Evolutionary conservation across 768 basidiomycete genomes (phyloP).

Genomic region (Lactifluus piperatus): DNA sequence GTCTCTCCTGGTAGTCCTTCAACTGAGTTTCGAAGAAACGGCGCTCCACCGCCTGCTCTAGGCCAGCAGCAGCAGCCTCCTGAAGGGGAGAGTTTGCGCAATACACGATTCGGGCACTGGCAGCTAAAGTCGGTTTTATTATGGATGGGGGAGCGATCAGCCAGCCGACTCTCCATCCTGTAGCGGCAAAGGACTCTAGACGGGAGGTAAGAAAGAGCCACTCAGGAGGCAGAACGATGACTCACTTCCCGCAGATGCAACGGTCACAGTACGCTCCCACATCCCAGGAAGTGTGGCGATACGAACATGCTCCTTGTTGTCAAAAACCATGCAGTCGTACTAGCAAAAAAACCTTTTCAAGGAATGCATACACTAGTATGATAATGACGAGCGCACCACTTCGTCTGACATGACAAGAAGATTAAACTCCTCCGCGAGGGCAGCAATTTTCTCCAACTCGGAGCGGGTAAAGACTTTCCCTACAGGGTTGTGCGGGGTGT

Average conservation of each 20-base stretch:
- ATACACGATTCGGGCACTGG: slow-evolving; percentile 90
- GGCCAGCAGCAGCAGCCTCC: slow-evolving; percentile 85
- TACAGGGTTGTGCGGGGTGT: slow-evolving; percentile 97
- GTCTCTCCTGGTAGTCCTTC: slow-evolving; percentile 71
- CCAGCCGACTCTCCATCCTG: slow-evolving; percentile 98
- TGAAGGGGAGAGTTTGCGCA: slow-evolving; percentile 92
- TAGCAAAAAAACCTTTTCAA: slow-evolving; percentile 26
- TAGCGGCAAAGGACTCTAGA: slow-evolving; percentile 90
- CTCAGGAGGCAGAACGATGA: neutral
- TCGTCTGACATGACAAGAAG: slow-evolving; percentile 92
- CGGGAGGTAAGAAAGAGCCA: neutral
- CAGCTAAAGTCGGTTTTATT: slow-evolving; percentile 80
- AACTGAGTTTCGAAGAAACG: slow-evolving; percentile 73
- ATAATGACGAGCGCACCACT: slow-evolving; percentile 55
- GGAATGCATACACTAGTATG: neutral
- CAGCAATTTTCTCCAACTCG: slow-evolving; percentile 82
- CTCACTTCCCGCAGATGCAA: slow-evolving; percentile 89
- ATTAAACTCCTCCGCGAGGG: slow-evolving; percentile 84
- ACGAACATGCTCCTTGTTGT: slow-evolving; percentile 81
- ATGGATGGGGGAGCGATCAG: slow-evolving; percentile 80
- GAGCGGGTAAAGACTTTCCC: slow-evolving; percentile 87
- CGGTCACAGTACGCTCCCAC: slow-evolving; percentile 97
- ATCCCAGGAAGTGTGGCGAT: slow-evolving; percentile 94
- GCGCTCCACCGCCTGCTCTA: slow-evolving; percentile 67
- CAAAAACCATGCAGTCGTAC: slow-evolving; percentile 93